Evolutionary conservation across 257 asterid species (phyloP), one percentile per base, ranked within the genome.

Genomic region (Plantago ovata): DNA sequence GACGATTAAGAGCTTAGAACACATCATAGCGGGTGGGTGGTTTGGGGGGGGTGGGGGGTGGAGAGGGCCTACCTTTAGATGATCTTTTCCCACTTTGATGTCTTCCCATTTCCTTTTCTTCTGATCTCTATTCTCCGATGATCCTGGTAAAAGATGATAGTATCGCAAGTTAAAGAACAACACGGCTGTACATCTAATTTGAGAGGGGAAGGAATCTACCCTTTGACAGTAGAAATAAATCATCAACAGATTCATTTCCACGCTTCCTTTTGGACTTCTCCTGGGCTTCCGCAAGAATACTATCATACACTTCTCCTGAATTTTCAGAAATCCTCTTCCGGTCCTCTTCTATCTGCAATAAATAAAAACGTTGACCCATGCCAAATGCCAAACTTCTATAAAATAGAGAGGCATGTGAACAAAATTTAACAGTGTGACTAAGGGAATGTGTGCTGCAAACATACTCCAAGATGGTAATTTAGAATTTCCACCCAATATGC

Each of bases 261-360:
- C 69, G 70, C 72, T 77, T 84, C 98, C 77, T 88, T 92, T 88
- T 89, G 64, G 80, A 75, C 77, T 80, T 88, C 74, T 85, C 95
- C 70, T 82, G 97, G 63, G 91, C 89, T 19, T 80, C 88, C 63
- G 77, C 28, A n/a, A n/a, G n/a, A 79, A 92, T 95, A 60, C 72
- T 66, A 43, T 85, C 79, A 69, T 85, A 79, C 95, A 77, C 80
- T 62, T 55, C 52, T 36, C 81, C 80, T 58, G 97, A 92, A 46
- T 66, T 78, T 71, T 82, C 91, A 62, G 97, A 81, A 56, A 76
- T 74, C 72, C 67, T 75, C 69, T 78, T 68, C 19, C 97, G 86
- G 28, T 76, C 79, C 58, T 88, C 93, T 58, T 92, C 97, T 61
- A 92, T 86, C 98, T 92, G 90, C 79, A 79, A 70, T 9, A 23